A percentile compares a stretch with the other conserved stretches of the same genome.
Evolutionary conservation across 202 grass and related monocot genomes (phyloP).

Genomic region (Elaeis oleifera): DNA sequence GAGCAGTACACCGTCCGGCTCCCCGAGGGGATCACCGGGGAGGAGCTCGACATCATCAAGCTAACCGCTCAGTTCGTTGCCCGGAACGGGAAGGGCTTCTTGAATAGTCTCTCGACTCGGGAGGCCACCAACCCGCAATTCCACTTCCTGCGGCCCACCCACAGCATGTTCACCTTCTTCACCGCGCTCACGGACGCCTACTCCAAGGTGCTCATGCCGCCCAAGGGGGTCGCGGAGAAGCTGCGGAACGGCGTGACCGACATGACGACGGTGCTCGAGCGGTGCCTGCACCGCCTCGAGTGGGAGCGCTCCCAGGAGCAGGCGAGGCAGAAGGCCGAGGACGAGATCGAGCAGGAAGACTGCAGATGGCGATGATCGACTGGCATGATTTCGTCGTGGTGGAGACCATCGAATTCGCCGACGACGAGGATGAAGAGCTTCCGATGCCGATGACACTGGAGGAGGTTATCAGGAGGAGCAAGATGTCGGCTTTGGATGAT

Average conservation of each 20-base stretch:
- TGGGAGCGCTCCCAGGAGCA: constrained; percentile 90
- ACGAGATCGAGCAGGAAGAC: constrained; percentile 84
- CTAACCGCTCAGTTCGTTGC: constrained; percentile 93
- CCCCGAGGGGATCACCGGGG: constrained; percentile 77
- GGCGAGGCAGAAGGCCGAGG: constrained; percentile 73
- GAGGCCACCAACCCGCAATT: constrained; percentile 69
- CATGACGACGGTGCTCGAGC: constrained; percentile 64
- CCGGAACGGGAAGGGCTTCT: constrained; percentile 71
- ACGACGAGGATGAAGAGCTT: constrained; percentile 73
- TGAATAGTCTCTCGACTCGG: constrained; percentile 45
- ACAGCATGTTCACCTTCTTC: constrained; percentile 98
- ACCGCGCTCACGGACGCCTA: constrained; percentile 61
- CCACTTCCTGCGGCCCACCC: constrained; percentile 81
- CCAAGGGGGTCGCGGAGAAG: constrained; percentile 31
- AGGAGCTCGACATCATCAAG: constrained; percentile 92
- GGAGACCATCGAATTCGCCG: constrained; percentile 80
- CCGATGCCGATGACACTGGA: constrained; percentile 63
- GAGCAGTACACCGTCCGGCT: constrained; percentile 76
- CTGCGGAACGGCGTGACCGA: constrained; percentile 38
- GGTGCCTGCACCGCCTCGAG: constrained; percentile 68
- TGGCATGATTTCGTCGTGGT: constrained; percentile 95
- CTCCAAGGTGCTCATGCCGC: constrained; percentile 66
- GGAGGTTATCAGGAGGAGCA: constrained; percentile 74
- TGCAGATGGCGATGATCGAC: constrained; percentile 91
- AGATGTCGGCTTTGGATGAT: constrained; percentile 54